Percentiles rank a stretch among this genome's conserved stretches.
These are phyloP conservation scores for Psilocybe tampanensis DNA, from an alignment of 768 basidiomycete genomes.

Conservation along the genomic window DNA sequence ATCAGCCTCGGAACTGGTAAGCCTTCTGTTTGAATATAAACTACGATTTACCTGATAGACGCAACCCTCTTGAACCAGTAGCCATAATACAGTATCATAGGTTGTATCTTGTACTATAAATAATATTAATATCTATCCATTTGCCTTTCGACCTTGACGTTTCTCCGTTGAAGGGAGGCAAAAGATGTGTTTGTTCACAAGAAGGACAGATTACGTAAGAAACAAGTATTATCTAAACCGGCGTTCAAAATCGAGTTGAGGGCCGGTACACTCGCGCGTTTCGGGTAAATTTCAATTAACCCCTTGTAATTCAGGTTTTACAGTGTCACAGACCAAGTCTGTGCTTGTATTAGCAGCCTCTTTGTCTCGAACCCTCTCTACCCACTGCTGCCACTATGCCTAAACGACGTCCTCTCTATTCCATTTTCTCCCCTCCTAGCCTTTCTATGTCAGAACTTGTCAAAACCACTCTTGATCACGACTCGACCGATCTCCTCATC, in stretches of 20 bases:
- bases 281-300: conserved; percentile 27
- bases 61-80: conserved; percentile 15
- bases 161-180: too few relatives aligned
- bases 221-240: not conserved
- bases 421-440: conserved; percentile 63
- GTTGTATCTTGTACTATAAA: not conserved
- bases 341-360: conserved; percentile 3
- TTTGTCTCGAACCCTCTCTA: conserved; percentile 16
- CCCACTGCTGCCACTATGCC: conserved; percentile 35
- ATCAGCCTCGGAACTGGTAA: conserved; percentile 50
- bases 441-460: conserved; percentile 80
- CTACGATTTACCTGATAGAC: not conserved
- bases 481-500: conserved; percentile 76
- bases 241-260: conserved; percentile 19
- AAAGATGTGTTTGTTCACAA: too few relatives aligned
- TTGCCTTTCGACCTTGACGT: too few relatives aligned
- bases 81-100: conserved; percentile 2
- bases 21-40: conserved; percentile 3
- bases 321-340: not conserved
- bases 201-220: too few relatives aligned
- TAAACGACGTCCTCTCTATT: conserved; percentile 52
- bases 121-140: too few relatives aligned
- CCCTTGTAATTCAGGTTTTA: not conserved
- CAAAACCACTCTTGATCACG: conserved; percentile 76
- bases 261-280: conserved; percentile 33